phyloP scores from a whole-genome alignment of 2,329 filamentous ascomycete species.

The Scedosporium minutisporum region DNA sequence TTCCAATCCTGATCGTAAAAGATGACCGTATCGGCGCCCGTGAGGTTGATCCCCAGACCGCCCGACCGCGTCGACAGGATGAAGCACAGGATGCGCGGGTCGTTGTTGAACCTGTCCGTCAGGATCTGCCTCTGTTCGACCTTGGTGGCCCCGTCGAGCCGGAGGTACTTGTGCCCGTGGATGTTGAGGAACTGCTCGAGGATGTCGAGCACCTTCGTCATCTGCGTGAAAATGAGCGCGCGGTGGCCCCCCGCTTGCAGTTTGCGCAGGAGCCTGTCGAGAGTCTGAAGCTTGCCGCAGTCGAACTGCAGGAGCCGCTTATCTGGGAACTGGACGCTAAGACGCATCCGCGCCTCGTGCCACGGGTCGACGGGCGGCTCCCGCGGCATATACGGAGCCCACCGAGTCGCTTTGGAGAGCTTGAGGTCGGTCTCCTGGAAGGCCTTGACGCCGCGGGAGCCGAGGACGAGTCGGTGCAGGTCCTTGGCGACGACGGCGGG shows the following conservation, averaged over 20 bases:
- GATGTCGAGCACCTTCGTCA: constrained; percentile 97
- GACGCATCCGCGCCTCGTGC: constrained; percentile 84
- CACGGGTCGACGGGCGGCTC: constrained; percentile 64
- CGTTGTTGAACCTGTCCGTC: constrained; percentile 94
- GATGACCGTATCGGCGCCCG: constrained; percentile 92
- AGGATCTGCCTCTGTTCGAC: constrained; percentile 92
- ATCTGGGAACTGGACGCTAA: constrained; percentile 94
- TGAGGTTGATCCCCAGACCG: constrained; percentile 91
- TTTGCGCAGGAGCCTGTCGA: constrained; percentile 76
- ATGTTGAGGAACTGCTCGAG: constrained; percentile 97
- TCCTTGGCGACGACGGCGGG: constrained; percentile 79
- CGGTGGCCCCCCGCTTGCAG: constrained; percentile 86
- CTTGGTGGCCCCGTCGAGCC: constrained; percentile 91
- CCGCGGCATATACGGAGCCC: constrained; percentile 46
- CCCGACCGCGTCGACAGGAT: constrained; percentile 92
- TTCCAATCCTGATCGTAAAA: constrained; percentile 99
- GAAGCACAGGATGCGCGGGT: constrained; percentile 85
- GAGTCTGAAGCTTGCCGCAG: constrained; percentile 87
- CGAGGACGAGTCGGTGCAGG: constrained; percentile 58
- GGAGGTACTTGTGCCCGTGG: constrained; percentile 91
- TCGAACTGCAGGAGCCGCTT: constrained; percentile 95
- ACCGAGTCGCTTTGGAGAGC: constrained; percentile 45
- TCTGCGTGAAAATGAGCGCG: constrained; percentile 96
- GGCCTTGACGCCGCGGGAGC: constrained; percentile 44
- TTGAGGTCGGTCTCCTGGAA: constrained; percentile 49